Evolutionary conservation across 2,329 filamentous ascomycete species (phyloP).

Genomic region (Lizonia empirigonia): DNA sequence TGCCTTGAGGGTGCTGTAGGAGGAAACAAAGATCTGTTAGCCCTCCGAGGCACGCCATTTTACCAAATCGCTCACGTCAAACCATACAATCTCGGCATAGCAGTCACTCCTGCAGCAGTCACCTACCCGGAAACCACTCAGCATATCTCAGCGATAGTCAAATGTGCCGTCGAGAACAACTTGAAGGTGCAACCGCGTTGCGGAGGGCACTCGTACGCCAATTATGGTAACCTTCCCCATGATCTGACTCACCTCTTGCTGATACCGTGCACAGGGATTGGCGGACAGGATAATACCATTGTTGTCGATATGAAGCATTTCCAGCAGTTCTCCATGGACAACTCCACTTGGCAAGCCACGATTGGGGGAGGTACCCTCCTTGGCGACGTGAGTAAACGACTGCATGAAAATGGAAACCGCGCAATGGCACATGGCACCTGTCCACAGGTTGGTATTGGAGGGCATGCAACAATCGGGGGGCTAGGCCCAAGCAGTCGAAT

Average conservation of each 20-base stretch:
- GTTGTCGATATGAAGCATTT: slow-evolving; percentile 58
- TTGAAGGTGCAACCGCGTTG: slow-evolving; percentile 66
- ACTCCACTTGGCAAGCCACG: slow-evolving; percentile 51
- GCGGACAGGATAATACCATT: slow-evolving; percentile 54
- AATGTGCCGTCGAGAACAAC: slow-evolving; percentile 59
- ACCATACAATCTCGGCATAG: slow-evolving; percentile 47
- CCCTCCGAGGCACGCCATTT: slow-evolving; percentile 30
- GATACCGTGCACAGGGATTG: slow-evolving; percentile 44
- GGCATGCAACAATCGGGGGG: slow-evolving; percentile 47
- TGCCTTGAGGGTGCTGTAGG: slow-evolving; percentile 40
- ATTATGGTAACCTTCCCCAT: slow-evolving; percentile 42
- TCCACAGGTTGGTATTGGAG: slow-evolving; percentile 45
- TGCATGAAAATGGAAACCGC: slow-evolving; percentile 44
- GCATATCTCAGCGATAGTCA: slow-evolving; percentile 62
- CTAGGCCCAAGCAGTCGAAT: slow-evolving; percentile 42
- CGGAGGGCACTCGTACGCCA: slow-evolving; percentile 68
- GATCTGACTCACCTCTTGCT: background rate
- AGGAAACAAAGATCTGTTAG: slow-evolving; percentile 30
- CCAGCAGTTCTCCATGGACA: slow-evolving; percentile 54
- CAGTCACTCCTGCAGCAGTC: slow-evolving; percentile 59
- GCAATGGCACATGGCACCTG: slow-evolving; percentile 57
- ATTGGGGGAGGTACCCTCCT: slow-evolving; percentile 59
- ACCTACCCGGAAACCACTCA: slow-evolving; percentile 59
- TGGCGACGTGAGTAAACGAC: slow-evolving; percentile 43
- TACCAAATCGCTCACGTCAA: slow-evolving; percentile 43